Percentiles rank a stretch among this genome's conserved stretches.
These are phyloP conservation scores for Ceratopteris richardii DNA, from an alignment of 75 land plant species.

Conservation along the genomic window DNA sequence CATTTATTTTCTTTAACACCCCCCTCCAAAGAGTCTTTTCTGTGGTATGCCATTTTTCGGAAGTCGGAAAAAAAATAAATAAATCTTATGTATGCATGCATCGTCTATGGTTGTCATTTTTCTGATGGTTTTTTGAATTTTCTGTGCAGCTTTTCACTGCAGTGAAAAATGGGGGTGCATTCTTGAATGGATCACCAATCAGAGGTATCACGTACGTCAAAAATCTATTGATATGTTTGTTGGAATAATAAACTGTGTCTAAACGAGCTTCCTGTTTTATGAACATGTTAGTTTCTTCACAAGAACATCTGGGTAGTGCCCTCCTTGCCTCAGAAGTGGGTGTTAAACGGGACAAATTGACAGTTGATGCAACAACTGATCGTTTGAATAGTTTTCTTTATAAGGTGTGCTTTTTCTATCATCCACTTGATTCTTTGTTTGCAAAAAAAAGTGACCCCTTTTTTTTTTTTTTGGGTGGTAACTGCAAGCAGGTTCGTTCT, in stretches of 20 bases:
- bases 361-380: conserved; percentile 64
- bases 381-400: conserved; percentile 64
- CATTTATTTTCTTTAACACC: too few species aligned
- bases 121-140: too few species aligned
- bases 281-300: conserved; percentile 25
- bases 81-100: too few species aligned
- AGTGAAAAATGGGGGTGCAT: conserved; percentile 69
- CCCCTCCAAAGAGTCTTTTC: too few species aligned
- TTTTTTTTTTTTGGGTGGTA: too few species aligned
- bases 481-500: conserved; percentile 90
- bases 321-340: conserved; percentile 58
- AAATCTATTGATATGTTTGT: not conserved
- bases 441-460: too few species aligned
- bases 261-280: not conserved
- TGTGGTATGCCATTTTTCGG: too few species aligned
- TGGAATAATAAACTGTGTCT: not conserved
- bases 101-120: too few species aligned
- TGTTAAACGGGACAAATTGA: conserved; percentile 67
- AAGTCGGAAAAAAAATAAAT: too few species aligned
- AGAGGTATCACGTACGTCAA: not conserved
- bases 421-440: too few species aligned
- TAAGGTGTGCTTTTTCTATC: too few species aligned
- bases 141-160: conserved; percentile 83
- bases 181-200: conserved; percentile 69
- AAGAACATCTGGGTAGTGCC: conserved; percentile 29